Conservation (phyloP, 2,329 filamentous ascomycete species). For the Trichoderma afroharzianum region DNA sequence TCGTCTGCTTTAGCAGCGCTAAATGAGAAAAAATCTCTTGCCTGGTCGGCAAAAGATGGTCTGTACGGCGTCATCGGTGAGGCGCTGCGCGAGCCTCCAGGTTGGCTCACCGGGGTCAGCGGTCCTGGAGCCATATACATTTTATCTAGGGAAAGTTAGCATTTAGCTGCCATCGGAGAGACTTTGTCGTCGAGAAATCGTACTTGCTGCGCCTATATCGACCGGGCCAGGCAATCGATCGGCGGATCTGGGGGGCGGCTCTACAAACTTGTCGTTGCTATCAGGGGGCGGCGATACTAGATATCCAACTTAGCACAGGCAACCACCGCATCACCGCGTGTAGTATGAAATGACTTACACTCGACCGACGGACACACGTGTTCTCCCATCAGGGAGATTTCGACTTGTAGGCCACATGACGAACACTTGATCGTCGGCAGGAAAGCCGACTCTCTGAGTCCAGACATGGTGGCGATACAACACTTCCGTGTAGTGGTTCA, state of each 20-base stretch:
- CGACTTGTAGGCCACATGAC: slow-evolving; percentile 70
- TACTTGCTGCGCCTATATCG: slow-evolving; percentile 53
- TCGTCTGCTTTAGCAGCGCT: slow-evolving; percentile 30
- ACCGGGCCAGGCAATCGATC: slow-evolving; percentile 44
- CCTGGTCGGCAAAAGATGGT: slow-evolving; percentile 40
- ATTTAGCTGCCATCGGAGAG: not conserved
- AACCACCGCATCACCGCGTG: not conserved
- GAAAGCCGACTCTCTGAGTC: slow-evolving; percentile 61
- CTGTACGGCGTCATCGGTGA: slow-evolving; percentile 60
- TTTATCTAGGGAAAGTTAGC: slow-evolving; percentile 44
- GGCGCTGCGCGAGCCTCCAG: slow-evolving; percentile 55
- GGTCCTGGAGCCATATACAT: slow-evolving; percentile 53
- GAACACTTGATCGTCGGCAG: slow-evolving; percentile 87
- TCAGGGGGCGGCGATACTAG: slow-evolving; percentile 40
- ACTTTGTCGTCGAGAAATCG: slow-evolving; percentile 23
- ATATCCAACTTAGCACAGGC: slow-evolving; percentile 5
- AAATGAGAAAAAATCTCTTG: slow-evolving; percentile 45
- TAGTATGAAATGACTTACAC: slow-evolving; percentile 33
- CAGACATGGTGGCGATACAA: slow-evolving; percentile 39
- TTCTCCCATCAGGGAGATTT: slow-evolving; percentile 82
- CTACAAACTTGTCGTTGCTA: slow-evolving; percentile 27
- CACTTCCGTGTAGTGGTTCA: not conserved
- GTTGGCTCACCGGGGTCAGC: slow-evolving; percentile 61
- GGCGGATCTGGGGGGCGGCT: slow-evolving; percentile 27
- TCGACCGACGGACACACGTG: slow-evolving; percentile 65